These are phyloP conservation scores for Periconia sp. DNA, from an alignment of 2,329 filamentous ascomycete genomes.

Conservation along the genomic window DNA sequence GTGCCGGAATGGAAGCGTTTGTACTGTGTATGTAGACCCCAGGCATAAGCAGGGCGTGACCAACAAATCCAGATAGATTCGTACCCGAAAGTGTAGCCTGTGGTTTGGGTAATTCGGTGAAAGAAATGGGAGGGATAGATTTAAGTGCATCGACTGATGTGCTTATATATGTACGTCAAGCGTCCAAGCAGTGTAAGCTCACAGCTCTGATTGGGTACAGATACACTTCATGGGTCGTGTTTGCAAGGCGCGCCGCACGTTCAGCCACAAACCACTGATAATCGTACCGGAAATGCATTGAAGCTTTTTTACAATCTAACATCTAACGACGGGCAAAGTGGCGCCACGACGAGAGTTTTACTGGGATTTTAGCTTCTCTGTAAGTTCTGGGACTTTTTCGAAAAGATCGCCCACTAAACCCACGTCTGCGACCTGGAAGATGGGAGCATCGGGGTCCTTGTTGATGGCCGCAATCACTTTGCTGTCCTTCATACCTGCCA, in stretches of 20 bases:
- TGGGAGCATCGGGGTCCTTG: constrained; percentile 95
- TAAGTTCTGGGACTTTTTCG: constrained; percentile 92
- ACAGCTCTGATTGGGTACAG: neutral
- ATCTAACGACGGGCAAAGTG: constrained; percentile 3
- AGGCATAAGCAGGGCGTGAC: too few species aligned
- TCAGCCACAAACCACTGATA: neutral
- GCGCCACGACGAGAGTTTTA: constrained; percentile 8
- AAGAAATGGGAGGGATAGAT: too few species aligned
- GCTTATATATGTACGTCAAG: neutral
- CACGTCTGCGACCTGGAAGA: constrained; percentile 97
- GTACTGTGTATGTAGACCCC: neutral
- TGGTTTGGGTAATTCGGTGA: too few species aligned
- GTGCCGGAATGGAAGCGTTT: neutral
- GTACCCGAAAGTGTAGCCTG: too few species aligned
- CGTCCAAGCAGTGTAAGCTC: neutral
- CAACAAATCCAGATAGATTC: too few species aligned
- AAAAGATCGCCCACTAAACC: constrained; percentile 95
- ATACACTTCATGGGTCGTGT: neutral
- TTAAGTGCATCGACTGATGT: neutral
- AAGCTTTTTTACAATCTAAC: constrained; percentile 19
- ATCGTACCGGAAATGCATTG: constrained; percentile 8
- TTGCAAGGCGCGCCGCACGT: neutral
- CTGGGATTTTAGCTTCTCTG: constrained; percentile 78
- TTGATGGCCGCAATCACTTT: constrained; percentile 99
- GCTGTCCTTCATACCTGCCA: constrained; percentile 99